These are phyloP conservation scores for Suillus bovinus DNA, from an alignment of 768 basidiomycete species.

Conservation along the genomic window DNA sequence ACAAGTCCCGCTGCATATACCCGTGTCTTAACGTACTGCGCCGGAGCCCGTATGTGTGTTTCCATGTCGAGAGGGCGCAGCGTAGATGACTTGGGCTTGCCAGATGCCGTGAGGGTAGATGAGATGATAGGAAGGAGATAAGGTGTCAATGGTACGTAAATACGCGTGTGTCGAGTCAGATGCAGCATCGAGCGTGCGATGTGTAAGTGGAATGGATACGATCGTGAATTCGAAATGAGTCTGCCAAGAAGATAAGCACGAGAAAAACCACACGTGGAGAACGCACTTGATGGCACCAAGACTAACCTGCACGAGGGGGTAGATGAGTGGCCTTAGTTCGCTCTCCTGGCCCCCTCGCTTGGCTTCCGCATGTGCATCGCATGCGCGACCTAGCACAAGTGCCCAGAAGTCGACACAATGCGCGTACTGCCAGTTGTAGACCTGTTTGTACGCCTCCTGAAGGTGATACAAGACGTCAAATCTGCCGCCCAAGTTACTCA, in stretches of 20 bases:
- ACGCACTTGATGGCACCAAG: slow-evolving; percentile 90
- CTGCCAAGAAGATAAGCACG: slow-evolving; percentile 39
- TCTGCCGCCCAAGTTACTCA: background rate
- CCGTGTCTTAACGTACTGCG: slow-evolving; percentile 85
- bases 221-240: slow-evolving; percentile 86
- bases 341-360: slow-evolving; percentile 61
- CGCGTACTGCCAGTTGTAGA: slow-evolving; percentile 99
- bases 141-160: slow-evolving; percentile 85
- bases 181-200: slow-evolving; percentile 86
- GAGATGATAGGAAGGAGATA: slow-evolving; percentile 86
- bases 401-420: slow-evolving; percentile 98
- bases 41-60: slow-evolving; percentile 81
- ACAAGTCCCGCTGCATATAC: slow-evolving; percentile 80
- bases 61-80: slow-evolving; percentile 90
- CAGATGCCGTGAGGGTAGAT: slow-evolving; percentile 62
- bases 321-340: slow-evolving; percentile 85
- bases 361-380: slow-evolving; percentile 56
- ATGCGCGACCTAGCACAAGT: slow-evolving; percentile 81
- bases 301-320: slow-evolving; percentile 93
- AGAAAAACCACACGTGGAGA: slow-evolving; percentile 1
- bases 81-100: slow-evolving; percentile 81
- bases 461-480: slow-evolving; percentile 12
- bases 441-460: slow-evolving; percentile 88
- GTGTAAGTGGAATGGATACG: slow-evolving; percentile 94
- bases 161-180: slow-evolving; percentile 78